Percentiles rank a stretch among this genome's conserved stretches.
Conservation (phyloP, 2,329 filamentous ascomycete genomes). For the Phyllosticta capitalensis region DNA sequence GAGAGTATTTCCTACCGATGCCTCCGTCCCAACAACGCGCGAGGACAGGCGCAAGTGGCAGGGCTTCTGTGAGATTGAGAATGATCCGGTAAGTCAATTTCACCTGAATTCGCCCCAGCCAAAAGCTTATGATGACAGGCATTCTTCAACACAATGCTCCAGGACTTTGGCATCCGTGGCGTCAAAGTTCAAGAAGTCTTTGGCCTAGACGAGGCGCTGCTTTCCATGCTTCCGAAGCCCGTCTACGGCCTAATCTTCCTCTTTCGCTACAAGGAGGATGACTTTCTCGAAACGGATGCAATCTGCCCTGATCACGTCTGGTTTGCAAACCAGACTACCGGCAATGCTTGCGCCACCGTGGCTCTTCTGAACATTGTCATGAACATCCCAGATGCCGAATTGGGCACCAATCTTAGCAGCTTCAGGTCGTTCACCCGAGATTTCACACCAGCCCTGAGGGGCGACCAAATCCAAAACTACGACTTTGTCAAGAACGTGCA, state of each 20-base stretch:
- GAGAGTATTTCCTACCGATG: conserved; percentile 7
- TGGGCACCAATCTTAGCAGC: conserved; percentile 58
- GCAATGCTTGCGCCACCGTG: conserved; percentile 85
- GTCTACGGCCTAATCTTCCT: conserved; percentile 84
- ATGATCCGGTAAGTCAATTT: conserved; percentile 58
- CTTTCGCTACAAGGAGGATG: conserved; percentile 56
- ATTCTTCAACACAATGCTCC: conserved; percentile 78
- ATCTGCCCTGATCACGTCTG: conserved; percentile 61
- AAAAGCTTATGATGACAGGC: conserved; percentile 39
- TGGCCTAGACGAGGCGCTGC: conserved; percentile 55
- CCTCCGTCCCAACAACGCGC: conserved; percentile 19
- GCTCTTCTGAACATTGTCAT: conserved; percentile 89
- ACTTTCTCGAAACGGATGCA: conserved; percentile 39
- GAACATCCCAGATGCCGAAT: conserved; percentile 58
- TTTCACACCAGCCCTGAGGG: conserved; percentile 63
- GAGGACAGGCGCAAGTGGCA: conserved; percentile 45
- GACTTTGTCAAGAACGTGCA: conserved; percentile 71
- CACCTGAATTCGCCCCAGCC: conserved; percentile 17
- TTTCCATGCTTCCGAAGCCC: conserved; percentile 59
- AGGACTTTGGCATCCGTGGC: conserved; percentile 64
- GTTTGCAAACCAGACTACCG: conserved; percentile 89
- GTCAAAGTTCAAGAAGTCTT: conserved; percentile 71
- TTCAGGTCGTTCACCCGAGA: conserved; percentile 65
- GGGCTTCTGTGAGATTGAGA: conserved; percentile 78
- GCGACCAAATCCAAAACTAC: conserved; percentile 64